phyloP scores from a whole-genome alignment of 352 stramenopile genomes.

The Globisporangium spiculum region DNA sequence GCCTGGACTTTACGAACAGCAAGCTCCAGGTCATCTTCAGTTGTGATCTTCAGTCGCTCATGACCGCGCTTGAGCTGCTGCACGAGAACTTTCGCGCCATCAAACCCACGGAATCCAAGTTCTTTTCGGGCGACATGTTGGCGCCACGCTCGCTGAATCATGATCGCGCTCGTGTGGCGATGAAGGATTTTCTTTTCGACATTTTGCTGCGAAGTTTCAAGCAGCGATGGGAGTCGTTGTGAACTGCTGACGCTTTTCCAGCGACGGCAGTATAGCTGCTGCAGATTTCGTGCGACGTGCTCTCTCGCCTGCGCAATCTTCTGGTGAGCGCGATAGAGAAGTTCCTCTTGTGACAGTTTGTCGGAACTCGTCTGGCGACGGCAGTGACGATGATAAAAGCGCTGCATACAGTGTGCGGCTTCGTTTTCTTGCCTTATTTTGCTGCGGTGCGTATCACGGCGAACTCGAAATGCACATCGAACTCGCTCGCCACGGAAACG shows the following conservation, averaged over 20 bases:
- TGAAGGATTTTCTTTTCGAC: slow-evolving; percentile 13
- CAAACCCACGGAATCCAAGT: neutral
- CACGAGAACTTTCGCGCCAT: slow-evolving; percentile 36
- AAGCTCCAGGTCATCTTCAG: slow-evolving; percentile 19
- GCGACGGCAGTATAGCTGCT: slow-evolving; percentile 33
- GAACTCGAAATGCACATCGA: slow-evolving; percentile 23
- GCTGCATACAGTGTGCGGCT: slow-evolving; percentile 31
- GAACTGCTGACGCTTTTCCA: slow-evolving; percentile 16
- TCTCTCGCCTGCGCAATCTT: slow-evolving; percentile 28
- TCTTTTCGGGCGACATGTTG: slow-evolving; percentile 17
- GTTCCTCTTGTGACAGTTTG: slow-evolving; percentile 19
- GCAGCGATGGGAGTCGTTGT: slow-evolving; percentile 9
- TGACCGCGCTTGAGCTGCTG: slow-evolving; percentile 39
- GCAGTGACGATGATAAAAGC: slow-evolving; percentile 21
- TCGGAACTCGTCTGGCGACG: neutral
- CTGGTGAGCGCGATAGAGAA: slow-evolving; percentile 40
- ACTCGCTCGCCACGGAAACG: slow-evolving; percentile 44
- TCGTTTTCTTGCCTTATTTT: slow-evolving; percentile 9
- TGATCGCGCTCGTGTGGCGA: slow-evolving; percentile 14
- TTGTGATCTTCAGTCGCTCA: slow-evolving; percentile 22
- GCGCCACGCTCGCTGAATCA: slow-evolving; percentile 46
- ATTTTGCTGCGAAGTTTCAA: slow-evolving; percentile 5
- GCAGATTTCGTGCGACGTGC: slow-evolving; percentile 41
- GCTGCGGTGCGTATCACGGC: slow-evolving; percentile 20
- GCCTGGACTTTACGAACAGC: slow-evolving; percentile 56